A percentile compares a stretch with the other conserved stretches of the same genome.
phyloP scores from a whole-genome alignment of 73 alveolate species.

The Paramecium pentaurelia region DNA sequence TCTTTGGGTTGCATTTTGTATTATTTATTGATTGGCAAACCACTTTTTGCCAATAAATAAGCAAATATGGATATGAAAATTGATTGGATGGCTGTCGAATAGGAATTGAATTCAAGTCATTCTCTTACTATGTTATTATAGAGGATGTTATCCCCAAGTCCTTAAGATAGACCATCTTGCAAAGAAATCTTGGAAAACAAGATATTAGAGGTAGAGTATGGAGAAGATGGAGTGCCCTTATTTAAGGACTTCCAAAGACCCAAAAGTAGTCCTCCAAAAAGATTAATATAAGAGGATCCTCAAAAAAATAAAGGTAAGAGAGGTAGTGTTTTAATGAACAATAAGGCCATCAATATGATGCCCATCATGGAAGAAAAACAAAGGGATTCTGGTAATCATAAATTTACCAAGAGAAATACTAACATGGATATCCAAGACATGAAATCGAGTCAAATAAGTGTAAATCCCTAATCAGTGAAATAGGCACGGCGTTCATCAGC shows the following conservation, averaged over 20 bases:
- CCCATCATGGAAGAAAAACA: slow-evolving; percentile 35
- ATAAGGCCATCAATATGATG: slow-evolving; percentile 42
- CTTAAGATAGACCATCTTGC: slow-evolving; percentile 38
- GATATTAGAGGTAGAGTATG: slow-evolving; percentile 21
- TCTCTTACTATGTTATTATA: not conserved
- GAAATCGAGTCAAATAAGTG: not conserved
- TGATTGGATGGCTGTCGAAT: slow-evolving; percentile 6
- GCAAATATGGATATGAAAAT: slow-evolving; percentile 30
- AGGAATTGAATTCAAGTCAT: slow-evolving; percentile 40
- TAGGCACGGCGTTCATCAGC: slow-evolving; percentile 15
- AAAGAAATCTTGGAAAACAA: slow-evolving; percentile 8
- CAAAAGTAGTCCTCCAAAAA: slow-evolving; percentile 53
- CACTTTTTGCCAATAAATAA: not conserved
- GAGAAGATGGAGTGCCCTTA: slow-evolving; percentile 28
- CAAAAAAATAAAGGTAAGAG: not conserved
- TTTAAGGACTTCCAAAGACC: slow-evolving; percentile 33
- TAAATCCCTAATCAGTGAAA: not conserved
- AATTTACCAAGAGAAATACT: slow-evolving; percentile 6
- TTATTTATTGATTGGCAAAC: slow-evolving; percentile 54
- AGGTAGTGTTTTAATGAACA: slow-evolving; percentile 11
- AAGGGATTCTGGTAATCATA: slow-evolving; percentile 13
- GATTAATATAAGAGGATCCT: not conserved
- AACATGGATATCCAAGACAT: not conserved
- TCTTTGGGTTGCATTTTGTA: slow-evolving; percentile 64
- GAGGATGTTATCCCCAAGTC: slow-evolving; percentile 24